Evolutionary conservation across 2,329 filamentous ascomycete species (phyloP), one percentile per base, ranked within the genome.

Genomic region (Pseudogymnoascus sp.): DNA sequence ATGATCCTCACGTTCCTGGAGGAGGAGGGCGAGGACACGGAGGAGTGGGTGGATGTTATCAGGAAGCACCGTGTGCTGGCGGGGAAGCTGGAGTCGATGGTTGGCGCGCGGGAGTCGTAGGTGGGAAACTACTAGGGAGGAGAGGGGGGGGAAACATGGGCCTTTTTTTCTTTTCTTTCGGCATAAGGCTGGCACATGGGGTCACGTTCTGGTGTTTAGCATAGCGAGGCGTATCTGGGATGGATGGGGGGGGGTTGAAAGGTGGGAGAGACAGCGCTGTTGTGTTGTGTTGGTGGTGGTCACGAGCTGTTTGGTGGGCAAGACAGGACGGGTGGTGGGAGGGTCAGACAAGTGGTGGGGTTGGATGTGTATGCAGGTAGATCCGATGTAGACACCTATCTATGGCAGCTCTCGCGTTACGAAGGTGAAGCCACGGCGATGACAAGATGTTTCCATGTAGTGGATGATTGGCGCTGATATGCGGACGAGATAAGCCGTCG

Each of bases 41-140:
- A 75, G 16, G 86, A 96, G 75, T 97, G 93, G 93, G 89, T 92
- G 38, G 89, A 93, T 64, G 84, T 96, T 35, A 91, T 96, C 74
- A 90, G 89, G 75, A 90, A 93, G 68, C 93, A 97, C 77, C 86
- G 91, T 47, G 82, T 93, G 11, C 81, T 97, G 71, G 91, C 93
- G 16, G 91, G 91, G 8, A 85, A 90, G 38, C 75, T 93, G 56
- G 90, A 93, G 74, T 82, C 82, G 1, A 86, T 87, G 64, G 84
- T 87, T 59, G 84, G 84, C 24, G 63, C 67, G 33, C 68, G 50
- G 50, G 63, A 62, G 21, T 61, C 14, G 19, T 26, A 19, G 19
- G 19, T 19, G 19, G 19, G 19, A 19, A 2, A 19, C 19, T 19
- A 19, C 19, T 19, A 19, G 19, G 19, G 19, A 19, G 26, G 53